Conservation (phyloP, 768 basidiomycete species). For the Lactifluus hygrophoroides region DNA sequence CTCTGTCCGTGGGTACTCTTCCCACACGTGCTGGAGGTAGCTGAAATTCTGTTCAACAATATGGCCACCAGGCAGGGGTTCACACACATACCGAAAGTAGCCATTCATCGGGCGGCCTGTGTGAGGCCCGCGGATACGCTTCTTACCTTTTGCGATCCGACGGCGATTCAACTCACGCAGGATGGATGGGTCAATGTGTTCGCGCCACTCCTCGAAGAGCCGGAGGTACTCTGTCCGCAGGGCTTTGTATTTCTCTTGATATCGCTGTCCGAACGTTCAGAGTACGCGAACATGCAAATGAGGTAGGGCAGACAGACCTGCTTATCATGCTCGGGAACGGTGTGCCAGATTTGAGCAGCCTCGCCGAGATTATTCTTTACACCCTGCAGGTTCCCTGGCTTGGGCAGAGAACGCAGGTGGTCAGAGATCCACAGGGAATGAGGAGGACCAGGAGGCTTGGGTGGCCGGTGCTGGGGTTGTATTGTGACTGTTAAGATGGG, state of each 20-base stretch:
- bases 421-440: not conserved
- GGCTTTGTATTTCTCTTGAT: not conserved
- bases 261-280: not conserved
- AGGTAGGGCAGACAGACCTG: not conserved
- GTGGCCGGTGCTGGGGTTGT: not conserved
- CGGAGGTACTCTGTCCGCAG: not conserved
- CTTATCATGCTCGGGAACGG: slow-evolving; percentile 12
- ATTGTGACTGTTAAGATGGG: not conserved
- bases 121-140: not conserved
- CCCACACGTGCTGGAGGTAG: not conserved
- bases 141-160: not conserved
- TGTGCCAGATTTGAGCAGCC: not conserved
- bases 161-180: slow-evolving; percentile 15
- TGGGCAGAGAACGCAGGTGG: not conserved
- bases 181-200: not conserved
- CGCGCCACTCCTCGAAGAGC: slow-evolving; percentile 6
- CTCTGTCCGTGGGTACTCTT: not conserved
- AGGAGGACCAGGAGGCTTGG: not conserved
- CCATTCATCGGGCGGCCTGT: not conserved
- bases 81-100: slow-evolving; percentile 1
- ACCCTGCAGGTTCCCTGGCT: accelerated
- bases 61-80: not conserved
- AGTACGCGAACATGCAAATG: not conserved
- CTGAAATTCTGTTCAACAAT: not conserved
- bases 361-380: not conserved